Evolutionary conservation across 1,284 basidiomycete species (phyloP).

Genomic region (Papiliotrema terrestris): DNA sequence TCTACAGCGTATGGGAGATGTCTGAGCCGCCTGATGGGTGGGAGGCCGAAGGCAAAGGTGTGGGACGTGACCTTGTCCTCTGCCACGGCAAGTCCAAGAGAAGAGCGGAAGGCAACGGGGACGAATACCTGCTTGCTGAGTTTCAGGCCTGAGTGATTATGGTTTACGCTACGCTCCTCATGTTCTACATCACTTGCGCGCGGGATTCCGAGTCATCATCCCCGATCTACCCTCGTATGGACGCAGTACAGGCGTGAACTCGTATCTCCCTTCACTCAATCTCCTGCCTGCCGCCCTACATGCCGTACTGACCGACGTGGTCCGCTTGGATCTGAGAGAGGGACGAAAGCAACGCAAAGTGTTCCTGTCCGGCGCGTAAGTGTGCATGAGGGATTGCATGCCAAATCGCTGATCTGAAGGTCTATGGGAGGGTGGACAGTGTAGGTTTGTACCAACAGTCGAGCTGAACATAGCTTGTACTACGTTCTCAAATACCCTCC

Average conservation of each 20-base stretch:
- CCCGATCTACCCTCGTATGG: constrained; percentile 54
- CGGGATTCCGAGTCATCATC: constrained; percentile 53
- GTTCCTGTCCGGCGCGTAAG: constrained; percentile 50
- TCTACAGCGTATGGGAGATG: constrained; percentile 48
- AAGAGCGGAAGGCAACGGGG: neutral
- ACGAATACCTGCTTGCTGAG: neutral
- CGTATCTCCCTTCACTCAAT: constrained; percentile 48
- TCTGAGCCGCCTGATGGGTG: constrained; percentile 35
- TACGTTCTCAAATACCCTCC: constrained; percentile 46
- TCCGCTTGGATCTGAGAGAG: constrained; percentile 29
- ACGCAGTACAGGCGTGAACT: constrained; percentile 51
- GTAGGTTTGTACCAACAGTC: constrained; percentile 17
- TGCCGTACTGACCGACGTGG: constrained; percentile 51
- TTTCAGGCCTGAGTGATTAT: constrained; percentile 48
- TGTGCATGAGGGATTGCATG: constrained; percentile 22
- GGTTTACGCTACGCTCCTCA: constrained; percentile 50
- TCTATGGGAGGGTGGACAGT: constrained; percentile 35
- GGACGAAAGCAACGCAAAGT: constrained; percentile 43
- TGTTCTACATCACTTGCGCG: constrained; percentile 48
- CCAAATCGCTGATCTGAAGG: constrained; percentile 5
- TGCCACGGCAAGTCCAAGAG: constrained; percentile 42
- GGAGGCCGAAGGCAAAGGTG: constrained; percentile 39
- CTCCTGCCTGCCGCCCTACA: constrained; percentile 51
- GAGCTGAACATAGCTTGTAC: constrained; percentile 29
- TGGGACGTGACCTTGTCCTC: constrained; percentile 42